Evolutionary conservation across 225 moss, liverwort and hornwort genomes (phyloP), one percentile per base, ranked within the genome.

Genomic region (Marchantia paleacea): DNA sequence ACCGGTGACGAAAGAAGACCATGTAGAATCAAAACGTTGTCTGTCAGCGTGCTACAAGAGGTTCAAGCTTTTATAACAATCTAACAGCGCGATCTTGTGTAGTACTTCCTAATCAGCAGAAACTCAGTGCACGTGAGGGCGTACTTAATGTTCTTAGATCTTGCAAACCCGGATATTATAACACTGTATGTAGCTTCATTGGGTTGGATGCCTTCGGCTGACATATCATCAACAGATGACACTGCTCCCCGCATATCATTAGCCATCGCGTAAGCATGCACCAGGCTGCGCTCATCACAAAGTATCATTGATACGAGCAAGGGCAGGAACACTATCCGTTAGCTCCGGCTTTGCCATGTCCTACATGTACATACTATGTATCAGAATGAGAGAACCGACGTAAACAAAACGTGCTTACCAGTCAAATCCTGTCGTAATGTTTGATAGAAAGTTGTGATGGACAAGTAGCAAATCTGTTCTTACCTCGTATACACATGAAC

Each of bases 401-500:
- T 39, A 39, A 39, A 39, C 3, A 2, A 2, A 2, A 39, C 39
- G 39, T 39, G 39, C 39, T 39, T 39, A 39, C 2, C 39, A 39
- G 39, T 39, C 39, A 39, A 2, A 5, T 39, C 39, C 39, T 39
- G 39, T 5, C 2, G 39, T 39, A 39, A 5, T 39, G 39, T 5
- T 39, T 39, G 39, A 5, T 39, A 5, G 3, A 39, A 39, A 39
- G 39, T 39, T 39, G 39, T 39, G 39, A 39, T 39, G 39, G 39
- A 39, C 39, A 39, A 47, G 3, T 47, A 18, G 16, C 7, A 58
- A 39, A 22, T 30, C 30, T 26, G 75, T 29, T 30, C 83, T 87
- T 86, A 89, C 93, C 89, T 94, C 75, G 92, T 94, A 64, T 94
- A 94, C 80, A 89, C 89, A 81, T 94, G 89, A 12, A 92, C 92